Evolutionary conservation across 176 grass and related monocot species (phyloP), one percentile per base, ranked within the genome.

Genomic region (Triticum urartu): DNA sequence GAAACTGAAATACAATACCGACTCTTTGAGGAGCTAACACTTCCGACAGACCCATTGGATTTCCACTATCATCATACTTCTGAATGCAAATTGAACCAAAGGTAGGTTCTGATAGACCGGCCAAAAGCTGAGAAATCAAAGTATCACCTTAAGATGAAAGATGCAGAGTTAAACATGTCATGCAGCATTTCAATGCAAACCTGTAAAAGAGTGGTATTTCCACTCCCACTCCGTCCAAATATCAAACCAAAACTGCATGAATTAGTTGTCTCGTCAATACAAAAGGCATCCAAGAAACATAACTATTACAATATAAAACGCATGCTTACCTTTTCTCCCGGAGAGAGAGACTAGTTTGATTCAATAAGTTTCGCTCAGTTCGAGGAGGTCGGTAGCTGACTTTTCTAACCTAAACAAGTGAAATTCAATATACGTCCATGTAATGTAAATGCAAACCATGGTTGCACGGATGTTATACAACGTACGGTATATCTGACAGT

Each of bases 1-100:
- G 92, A 94, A 98, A 98, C 86, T 98, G 92, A 89, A 98, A 95
- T 65, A 98, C 94, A 43, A 98, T 96, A 79, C 92, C 97, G 80
- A 91, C 92, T 84, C 77, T 90, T 88, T 93, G 79, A 80, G 92
- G 82, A 64, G 81, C 83, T 83, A 95, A 89, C 30, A 83, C 13
- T 89, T 96, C 68, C n/a, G 91, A 47, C 1, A 59, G 68, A 50
- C 87, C 69, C 34, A 63, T 78, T 63, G 71, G 82, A 22, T 84
- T 88, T 77, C 92, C 90, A 83, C 65, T 89, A 48, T 91, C 72
- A 60, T 91, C 79, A 89, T 91, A 94, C 58, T 81, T 95, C 58
- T 96, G 88, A 33, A 92, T 58, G 62, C 73, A 84, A 78, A 98
- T 89, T 12, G 92, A 91, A 48, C 97, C 94, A 81, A 65, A 85